phyloP scores from a whole-genome alignment of 805 yeast species.

The Nakazawaea ernobii region DNA sequence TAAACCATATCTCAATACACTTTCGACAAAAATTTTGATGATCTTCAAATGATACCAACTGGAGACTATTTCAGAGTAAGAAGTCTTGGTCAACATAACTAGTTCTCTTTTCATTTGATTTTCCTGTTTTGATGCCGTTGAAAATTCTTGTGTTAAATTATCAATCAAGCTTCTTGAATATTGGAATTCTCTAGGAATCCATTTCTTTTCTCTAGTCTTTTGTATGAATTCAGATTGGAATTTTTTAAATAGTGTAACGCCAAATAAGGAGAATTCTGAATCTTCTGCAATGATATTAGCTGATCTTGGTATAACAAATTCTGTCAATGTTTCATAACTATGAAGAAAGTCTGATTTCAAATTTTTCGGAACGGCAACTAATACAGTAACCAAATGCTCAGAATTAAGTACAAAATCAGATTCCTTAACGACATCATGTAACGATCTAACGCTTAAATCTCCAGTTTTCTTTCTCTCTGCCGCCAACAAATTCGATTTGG shows the following conservation, averaged over 20 bases:
- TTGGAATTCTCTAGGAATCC: constrained; percentile 88
- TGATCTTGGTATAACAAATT: constrained; percentile 88
- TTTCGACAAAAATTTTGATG: constrained; percentile 83
- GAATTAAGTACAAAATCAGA: constrained; percentile 80
- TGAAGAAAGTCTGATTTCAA: constrained; percentile 54
- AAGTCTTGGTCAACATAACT: constrained; percentile 76
- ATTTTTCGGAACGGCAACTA: constrained; percentile 80
- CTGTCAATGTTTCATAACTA: constrained; percentile 69
- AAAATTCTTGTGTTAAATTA: constrained; percentile 72
- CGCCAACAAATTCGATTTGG: constrained; percentile 77
- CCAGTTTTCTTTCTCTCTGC: constrained; percentile 94
- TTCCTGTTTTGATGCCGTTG: constrained; percentile 70
- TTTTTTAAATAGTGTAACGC: constrained; percentile 83
- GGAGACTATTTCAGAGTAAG: constrained; percentile 80
- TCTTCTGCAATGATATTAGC: constrained; percentile 70
- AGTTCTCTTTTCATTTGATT: constrained; percentile 68
- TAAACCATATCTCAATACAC: constrained; percentile 91
- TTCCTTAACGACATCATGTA: constrained; percentile 82
- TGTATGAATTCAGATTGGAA: constrained; percentile 61
- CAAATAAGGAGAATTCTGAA: constrained; percentile 64
- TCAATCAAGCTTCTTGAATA: constrained; percentile 75
- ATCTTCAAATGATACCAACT: constrained; percentile 90
- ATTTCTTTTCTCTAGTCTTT: constrained; percentile 77
- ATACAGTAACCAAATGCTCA: constrained; percentile 80
- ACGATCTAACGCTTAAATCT: constrained; percentile 82